phyloP scores from a whole-genome alignment of 2,329 filamentous ascomycete genomes.

The Trichophyton schoenleinii region DNA sequence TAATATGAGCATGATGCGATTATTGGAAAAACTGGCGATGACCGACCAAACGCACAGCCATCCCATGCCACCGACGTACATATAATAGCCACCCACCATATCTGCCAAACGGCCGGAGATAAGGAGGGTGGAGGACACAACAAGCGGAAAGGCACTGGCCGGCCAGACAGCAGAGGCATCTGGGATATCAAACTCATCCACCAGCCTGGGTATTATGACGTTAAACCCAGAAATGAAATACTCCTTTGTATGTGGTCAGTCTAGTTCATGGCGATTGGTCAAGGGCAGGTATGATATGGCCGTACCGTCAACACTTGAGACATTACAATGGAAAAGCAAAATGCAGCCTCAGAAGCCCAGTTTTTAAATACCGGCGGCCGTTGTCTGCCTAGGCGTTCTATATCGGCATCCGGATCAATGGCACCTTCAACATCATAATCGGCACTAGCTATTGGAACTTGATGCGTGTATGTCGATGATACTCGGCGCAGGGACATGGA shows the following conservation, averaged over 20 bases:
- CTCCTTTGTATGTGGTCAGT: conserved; percentile 37
- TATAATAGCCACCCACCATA: conserved; percentile 50
- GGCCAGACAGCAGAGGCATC: conserved; percentile 48
- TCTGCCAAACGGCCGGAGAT: conserved; percentile 46
- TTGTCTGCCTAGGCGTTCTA: conserved; percentile 51
- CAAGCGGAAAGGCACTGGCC: conserved; percentile 40
- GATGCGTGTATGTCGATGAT: not conserved
- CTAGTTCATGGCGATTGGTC: conserved; percentile 2
- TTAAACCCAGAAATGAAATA: conserved; percentile 68
- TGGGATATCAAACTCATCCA: conserved; percentile 51
- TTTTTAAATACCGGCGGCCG: conserved; percentile 46
- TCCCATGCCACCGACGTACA: conserved; percentile 49
- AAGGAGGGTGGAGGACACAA: conserved; percentile 37
- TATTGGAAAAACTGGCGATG: conserved; percentile 55
- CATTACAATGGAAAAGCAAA: conserved; percentile 49
- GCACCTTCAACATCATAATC: not conserved
- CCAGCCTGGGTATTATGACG: conserved; percentile 53
- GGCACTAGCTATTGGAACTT: not conserved
- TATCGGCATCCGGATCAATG: conserved; percentile 11
- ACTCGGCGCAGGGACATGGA: not conserved
- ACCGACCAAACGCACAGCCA: conserved; percentile 60
- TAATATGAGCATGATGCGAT: conserved; percentile 57
- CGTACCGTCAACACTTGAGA: conserved; percentile 50
- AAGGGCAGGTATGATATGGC: conserved; percentile 5
- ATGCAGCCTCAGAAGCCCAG: conserved; percentile 46